Percentiles rank a stretch among this genome's conserved stretches.
phyloP scores from a whole-genome alignment of 345 rosid genomes.

The Arabis alpina region DNA sequence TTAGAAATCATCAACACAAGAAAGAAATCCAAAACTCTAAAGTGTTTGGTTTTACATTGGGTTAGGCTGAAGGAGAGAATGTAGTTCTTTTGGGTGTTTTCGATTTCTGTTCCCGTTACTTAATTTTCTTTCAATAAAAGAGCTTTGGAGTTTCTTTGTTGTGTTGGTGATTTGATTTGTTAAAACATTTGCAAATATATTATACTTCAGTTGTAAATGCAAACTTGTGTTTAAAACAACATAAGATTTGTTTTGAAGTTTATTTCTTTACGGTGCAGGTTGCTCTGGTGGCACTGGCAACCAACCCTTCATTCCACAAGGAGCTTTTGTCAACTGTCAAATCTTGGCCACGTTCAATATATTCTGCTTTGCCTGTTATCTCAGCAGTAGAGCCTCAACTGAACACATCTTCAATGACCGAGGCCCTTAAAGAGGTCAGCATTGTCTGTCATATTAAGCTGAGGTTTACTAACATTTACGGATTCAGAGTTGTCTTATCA shows the following conservation, averaged over 20 bases:
- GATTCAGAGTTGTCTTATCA: slow-evolving; percentile 34
- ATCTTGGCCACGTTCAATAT: slow-evolving; percentile 87
- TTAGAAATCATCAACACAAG: no score
- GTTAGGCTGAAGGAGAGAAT: no score
- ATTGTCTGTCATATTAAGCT: slow-evolving; percentile 27
- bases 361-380: slow-evolving; percentile 87
- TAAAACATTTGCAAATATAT: not conserved
- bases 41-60: no score
- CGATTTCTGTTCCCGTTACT: no score
- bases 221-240: not conserved
- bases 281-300: slow-evolving; percentile 97
- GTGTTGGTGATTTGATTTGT: no score
- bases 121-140: no score
- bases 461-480: slow-evolving; percentile 26
- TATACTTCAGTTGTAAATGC: not conserved
- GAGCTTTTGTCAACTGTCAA: slow-evolving; percentile 90
- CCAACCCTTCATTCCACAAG: slow-evolving; percentile 79
- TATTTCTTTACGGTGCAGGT: slow-evolving; percentile 56
- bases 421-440: slow-evolving; percentile 91
- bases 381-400: slow-evolving; percentile 97
- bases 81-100: no score
- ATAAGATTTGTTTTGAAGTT: slow-evolving; percentile 22
- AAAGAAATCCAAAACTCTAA: no score
- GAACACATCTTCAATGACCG: slow-evolving; percentile 93
- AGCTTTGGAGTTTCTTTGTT: no score